Evolutionary conservation across 306 rosid genomes (phyloP), one percentile per base, ranked within the genome.

Genomic region (Inga laurina): DNA sequence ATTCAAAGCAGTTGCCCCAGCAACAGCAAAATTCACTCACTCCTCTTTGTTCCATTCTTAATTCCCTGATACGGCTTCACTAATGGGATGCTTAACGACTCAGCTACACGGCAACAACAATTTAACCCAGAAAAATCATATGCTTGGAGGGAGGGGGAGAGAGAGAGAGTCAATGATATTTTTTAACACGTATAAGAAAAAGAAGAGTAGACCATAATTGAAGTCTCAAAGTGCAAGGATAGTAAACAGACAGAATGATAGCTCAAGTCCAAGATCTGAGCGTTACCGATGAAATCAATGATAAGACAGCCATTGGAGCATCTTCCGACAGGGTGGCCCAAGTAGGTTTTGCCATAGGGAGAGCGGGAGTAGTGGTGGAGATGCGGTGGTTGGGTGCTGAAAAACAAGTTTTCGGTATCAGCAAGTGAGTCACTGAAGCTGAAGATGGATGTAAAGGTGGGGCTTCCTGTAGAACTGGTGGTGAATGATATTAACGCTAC

Each of bases 1-100:
- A 0, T 89, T 87, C 44, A 91, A 72, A 2, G 91, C 93, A 0
- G 94, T 92, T 43, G 97, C 92, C 87, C 94, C 97, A 4, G 59
- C 21, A 52, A 52, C 59, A 27, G 0, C 27, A 27, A 27, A 27
- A 27, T 27, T 27, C 27, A 27, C 27, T 27, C 27, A 0, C 27
- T 27, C 27, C 22, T 52, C 59, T 52, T 52, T 18, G 8, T 18
- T 52, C 59, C 59, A 52, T 52, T 52, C 59, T 52, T 52, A 15
- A 52, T 52, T 52, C 59, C 59, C 8, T 52, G 0, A 4, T 52
- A 52, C 18, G 22, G 59, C 18, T 52, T 52, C 59, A 52, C 59
- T 15, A 4, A 18, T 18, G 59, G 59, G 4, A 52, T 52, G 8
- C 7, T 52, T 52, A 52, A 52, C 0, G 59, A 52, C n/a, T 52